Evolutionary conservation across 2,329 filamentous ascomycete species (phyloP).

Genomic region (Cercospora sp.): DNA sequence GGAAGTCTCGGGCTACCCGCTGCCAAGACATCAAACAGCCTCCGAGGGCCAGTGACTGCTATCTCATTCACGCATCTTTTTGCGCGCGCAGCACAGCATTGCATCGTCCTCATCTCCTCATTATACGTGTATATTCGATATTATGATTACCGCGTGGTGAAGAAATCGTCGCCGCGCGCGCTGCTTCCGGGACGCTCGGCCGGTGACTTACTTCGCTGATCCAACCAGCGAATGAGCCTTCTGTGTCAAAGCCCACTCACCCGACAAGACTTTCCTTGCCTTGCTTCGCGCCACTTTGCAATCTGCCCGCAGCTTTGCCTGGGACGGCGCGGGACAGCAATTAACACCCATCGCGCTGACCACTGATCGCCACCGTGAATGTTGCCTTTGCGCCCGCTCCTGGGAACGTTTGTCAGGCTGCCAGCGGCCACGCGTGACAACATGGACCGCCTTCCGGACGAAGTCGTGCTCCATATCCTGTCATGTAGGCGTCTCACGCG

Average conservation of each 20-base stretch:
- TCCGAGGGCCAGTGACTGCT: not conserved
- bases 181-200: not conserved
- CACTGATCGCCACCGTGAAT: not conserved
- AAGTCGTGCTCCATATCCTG: constrained; percentile 48
- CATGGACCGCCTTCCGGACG: constrained; percentile 38
- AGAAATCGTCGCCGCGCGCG: not conserved
- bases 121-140: not conserved
- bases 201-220: not conserved
- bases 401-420: constrained; percentile 7
- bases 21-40: not conserved
- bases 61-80: not conserved
- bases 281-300: constrained; percentile 10
- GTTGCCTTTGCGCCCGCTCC: constrained; percentile 9
- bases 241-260: not conserved
- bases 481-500: constrained; percentile 39
- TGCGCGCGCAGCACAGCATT: not conserved
- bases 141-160: not conserved
- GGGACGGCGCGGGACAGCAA: not conserved
- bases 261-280: constrained; percentile 12
- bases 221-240: not conserved
- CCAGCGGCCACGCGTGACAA: constrained; percentile 7
- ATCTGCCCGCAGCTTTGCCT: constrained; percentile 6
- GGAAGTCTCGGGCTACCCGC: not conserved
- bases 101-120: not conserved
- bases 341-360: not conserved